phyloP scores from a whole-genome alignment of 2,329 filamentous ascomycete species.

The Penicillium sp. region DNA sequence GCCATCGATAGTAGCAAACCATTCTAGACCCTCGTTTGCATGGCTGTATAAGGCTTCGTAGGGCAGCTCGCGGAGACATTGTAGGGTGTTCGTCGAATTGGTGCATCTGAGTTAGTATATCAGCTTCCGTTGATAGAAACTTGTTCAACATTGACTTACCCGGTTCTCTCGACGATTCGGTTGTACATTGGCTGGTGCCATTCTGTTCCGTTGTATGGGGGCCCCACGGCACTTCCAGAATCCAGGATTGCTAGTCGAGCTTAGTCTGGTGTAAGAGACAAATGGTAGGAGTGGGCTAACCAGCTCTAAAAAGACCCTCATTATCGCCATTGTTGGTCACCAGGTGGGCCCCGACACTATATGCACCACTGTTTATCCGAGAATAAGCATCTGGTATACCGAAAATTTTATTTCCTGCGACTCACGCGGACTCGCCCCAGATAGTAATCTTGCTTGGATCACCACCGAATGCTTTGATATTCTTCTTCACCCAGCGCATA shows the following conservation, averaged over 20 bases:
- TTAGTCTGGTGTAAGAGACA: neutral
- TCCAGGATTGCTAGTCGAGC: conserved; percentile 27
- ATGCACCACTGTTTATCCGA: conserved; percentile 23
- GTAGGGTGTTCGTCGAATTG: conserved; percentile 23
- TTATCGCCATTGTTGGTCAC: conserved; percentile 29
- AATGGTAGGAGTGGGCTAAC: conserved; percentile 2
- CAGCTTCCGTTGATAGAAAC: neutral
- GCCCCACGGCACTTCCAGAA: conserved; percentile 30
- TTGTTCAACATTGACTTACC: conserved; percentile 10
- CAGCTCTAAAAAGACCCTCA: conserved; percentile 30
- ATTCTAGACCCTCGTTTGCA: conserved; percentile 28
- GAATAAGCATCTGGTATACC: neutral
- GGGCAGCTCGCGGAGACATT: conserved; percentile 28
- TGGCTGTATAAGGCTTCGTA: conserved; percentile 22
- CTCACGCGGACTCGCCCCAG: conserved; percentile 36
- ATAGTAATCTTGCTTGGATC: conserved; percentile 33
- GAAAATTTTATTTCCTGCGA: neutral
- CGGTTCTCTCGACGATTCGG: conserved; percentile 25
- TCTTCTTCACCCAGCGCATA: conserved; percentile 36
- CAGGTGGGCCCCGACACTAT: conserved; percentile 30
- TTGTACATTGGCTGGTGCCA: conserved; percentile 35
- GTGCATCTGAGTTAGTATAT: conserved; percentile 19
- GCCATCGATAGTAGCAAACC: conserved; percentile 51
- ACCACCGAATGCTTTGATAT: conserved; percentile 34
- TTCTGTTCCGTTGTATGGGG: conserved; percentile 32